Evolutionary conservation across 169 alveolate species (phyloP).

Genomic region (Eimeria praecox): DNA sequence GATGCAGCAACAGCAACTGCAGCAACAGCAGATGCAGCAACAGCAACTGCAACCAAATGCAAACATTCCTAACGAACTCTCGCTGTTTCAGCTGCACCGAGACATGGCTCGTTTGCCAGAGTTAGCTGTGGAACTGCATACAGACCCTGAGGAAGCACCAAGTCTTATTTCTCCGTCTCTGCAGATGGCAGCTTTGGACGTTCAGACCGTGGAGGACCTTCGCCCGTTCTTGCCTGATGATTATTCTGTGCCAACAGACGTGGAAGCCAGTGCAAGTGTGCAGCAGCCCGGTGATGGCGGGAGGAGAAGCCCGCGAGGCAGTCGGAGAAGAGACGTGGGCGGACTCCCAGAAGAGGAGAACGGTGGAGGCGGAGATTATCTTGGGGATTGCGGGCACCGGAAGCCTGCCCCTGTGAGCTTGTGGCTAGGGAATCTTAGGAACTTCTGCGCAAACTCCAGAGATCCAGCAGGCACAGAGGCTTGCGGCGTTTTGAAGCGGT

Average conservation of each 20-base stretch:
- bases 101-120: slow-evolving; percentile 30
- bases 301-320: background rate
- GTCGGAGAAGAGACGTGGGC: background rate
- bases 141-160: slow-evolving; percentile 37
- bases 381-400: slow-evolving; percentile 1
- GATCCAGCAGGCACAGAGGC: background rate
- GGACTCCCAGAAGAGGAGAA: background rate
- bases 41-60: background rate
- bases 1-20: too few species aligned
- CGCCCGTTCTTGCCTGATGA: slow-evolving; percentile 43
- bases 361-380: background rate
- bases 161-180: background rate
- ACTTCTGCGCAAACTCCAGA: background rate
- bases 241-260: background rate
- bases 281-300: background rate
- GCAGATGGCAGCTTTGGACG: slow-evolving; percentile 6
- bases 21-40: too few species aligned
- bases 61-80: background rate
- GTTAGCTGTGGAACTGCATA: slow-evolving; percentile 66
- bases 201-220: slow-evolving; percentile 50
- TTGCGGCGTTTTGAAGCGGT: background rate
- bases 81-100: slow-evolving; percentile 28
- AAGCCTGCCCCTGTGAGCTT: slow-evolving; percentile 7
- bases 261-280: slow-evolving; percentile 6
- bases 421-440: slow-evolving; percentile 43